Evolutionary conservation across 192 early-diverging fungal species (phyloP).

Genomic region (Coemansia guatemalensis): DNA sequence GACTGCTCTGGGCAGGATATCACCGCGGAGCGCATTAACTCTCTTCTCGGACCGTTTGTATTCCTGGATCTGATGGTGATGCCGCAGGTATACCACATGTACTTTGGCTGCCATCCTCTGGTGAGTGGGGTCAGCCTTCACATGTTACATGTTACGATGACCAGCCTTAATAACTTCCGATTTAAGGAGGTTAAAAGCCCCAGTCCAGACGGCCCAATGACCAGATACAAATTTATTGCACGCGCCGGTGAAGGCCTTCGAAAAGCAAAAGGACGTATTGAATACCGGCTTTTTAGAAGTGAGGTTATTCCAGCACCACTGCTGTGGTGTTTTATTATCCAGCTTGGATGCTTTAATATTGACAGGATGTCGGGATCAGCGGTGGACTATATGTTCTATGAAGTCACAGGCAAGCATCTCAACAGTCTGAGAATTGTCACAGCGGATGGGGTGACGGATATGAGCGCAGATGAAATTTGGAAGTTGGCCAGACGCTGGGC

Average conservation of each 20-base stretch:
- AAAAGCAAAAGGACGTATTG: slow-evolving; percentile 10
- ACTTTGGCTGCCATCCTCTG: slow-evolving; percentile 22
- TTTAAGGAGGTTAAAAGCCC: background rate
- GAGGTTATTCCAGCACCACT: slow-evolving; percentile 22
- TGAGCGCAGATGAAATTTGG: slow-evolving; percentile 2
- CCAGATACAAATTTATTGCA: slow-evolving; percentile 8
- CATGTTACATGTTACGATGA: slow-evolving; percentile 11
- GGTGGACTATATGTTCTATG: slow-evolving; percentile 14
- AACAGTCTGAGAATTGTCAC: slow-evolving; percentile 10
- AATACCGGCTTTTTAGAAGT: slow-evolving; percentile 9
- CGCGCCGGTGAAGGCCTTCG: slow-evolving; percentile 9
- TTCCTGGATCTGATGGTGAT: slow-evolving; percentile 13
- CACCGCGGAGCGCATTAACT: slow-evolving; percentile 15
- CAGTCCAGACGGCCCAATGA: background rate
- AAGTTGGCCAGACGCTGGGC: slow-evolving; percentile 12
- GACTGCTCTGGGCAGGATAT: slow-evolving; percentile 18
- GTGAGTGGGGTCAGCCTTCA: slow-evolving; percentile 1
- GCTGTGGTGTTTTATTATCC: slow-evolving; percentile 20
- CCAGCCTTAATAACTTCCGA: slow-evolving; percentile 18
- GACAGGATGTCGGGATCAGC: background rate
- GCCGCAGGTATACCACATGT: slow-evolving; percentile 15
- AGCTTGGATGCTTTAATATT: slow-evolving; percentile 11
- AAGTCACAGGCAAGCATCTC: slow-evolving; percentile 5
- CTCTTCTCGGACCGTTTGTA: slow-evolving; percentile 32
- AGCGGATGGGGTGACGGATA: background rate